Base-by-base conservation (phyloP, 2,329 filamentous ascomycete species). In the Dactylella cylindrospora region DNA sequence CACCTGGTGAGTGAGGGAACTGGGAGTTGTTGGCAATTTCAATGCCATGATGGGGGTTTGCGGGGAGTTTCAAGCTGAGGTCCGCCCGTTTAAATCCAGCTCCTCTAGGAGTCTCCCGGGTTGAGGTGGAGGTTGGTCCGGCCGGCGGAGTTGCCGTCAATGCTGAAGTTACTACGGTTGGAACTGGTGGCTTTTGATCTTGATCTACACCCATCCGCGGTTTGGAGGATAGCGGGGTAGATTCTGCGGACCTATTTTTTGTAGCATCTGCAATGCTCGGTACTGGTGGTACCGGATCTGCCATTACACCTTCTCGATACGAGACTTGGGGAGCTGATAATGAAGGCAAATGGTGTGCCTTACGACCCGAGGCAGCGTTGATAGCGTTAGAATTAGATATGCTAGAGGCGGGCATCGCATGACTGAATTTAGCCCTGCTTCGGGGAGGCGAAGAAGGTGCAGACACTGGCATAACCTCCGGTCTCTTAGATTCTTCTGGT, bases 391-490 rank as follows among this genome's bases (percentile, higher is more conserved):
- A 41, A 20, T 55, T 55, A 2, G 51, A 57, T 6, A 64, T 64
- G n/a, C 59, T 55, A 25, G 51, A 49, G 8, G 50, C 39, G 4
- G 51, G 45, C 51, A 64, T 51, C 3, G 59, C 59, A 41, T 64
- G 59, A 2, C 44, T 35, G 26, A 64, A 51, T 13, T 64, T 64
- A 9, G 15, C 23, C 22, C 57, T 39, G 35, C 49, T 44, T 23
- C 51, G 47, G 22, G 59, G 59, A 19, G 59, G 59, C 8, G 59
- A 64, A 5, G 59, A 64, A 5, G 59, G 59, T n/a, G 59, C 59
- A 6, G 59, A 64, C 10, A 54, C 36, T 5, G 57, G 57, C 8
- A 32, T 32, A 22, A 10, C 23, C n/a, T 62, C 57, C 8, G 41
- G n/a, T 22, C n/a, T 8, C 29, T 26, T 49, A 3, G 31, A 44